These are phyloP conservation scores for Paramecium octaurelia DNA, from an alignment of 73 alveolate genomes.

Conservation along the genomic window DNA sequence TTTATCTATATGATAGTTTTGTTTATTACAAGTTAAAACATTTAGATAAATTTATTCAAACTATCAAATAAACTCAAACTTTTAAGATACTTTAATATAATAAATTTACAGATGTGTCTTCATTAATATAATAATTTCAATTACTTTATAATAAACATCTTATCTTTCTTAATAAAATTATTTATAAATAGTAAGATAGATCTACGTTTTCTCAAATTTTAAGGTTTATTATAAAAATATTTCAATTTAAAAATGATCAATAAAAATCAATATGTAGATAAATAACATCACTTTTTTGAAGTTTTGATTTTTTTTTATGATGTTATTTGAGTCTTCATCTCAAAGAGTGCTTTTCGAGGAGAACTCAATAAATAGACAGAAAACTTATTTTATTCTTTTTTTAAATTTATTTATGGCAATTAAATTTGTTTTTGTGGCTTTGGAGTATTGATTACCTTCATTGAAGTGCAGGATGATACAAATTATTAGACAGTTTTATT, in stretches of 20 bases:
- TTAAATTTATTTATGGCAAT: background rate
- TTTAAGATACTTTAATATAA: no score
- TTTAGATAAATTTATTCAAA: no score
- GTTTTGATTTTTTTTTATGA: background rate
- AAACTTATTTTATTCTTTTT: background rate
- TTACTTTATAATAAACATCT: no score
- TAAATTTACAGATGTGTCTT: no score
- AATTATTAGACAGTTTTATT: background rate
- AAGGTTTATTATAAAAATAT: no score
- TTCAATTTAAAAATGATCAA: background rate
- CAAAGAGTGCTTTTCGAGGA: background rate
- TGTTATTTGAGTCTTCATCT: background rate
- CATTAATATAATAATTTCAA: no score
- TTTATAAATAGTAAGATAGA: no score
- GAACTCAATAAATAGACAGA: conserved; percentile 12
- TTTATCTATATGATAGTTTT: no score
- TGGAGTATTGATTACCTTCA: background rate
- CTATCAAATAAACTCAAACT: no score
- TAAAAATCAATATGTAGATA: background rate
- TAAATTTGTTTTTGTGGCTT: background rate
- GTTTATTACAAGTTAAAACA: no score
- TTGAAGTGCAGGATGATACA: background rate
- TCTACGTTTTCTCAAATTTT: no score
- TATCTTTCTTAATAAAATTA: no score
- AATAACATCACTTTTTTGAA: background rate